These are phyloP conservation scores for Zymoseptoria pseudotritici DNA, from an alignment of 2,329 filamentous ascomycete species.

Conservation along the genomic window DNA sequence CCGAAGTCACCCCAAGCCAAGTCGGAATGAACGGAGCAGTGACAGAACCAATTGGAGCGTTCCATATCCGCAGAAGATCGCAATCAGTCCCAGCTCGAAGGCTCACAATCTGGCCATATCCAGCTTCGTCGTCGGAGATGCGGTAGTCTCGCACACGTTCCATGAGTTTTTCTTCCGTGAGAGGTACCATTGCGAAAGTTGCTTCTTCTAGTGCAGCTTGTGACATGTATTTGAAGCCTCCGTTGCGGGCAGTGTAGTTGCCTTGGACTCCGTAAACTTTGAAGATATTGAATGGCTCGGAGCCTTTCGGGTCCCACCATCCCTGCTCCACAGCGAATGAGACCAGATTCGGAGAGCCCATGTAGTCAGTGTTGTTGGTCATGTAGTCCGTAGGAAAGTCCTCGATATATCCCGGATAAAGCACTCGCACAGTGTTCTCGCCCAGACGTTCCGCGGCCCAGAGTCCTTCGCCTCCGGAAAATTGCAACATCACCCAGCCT, in stretches of 20 bases:
- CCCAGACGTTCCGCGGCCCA: slow-evolving; percentile 32
- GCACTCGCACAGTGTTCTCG: slow-evolving; percentile 26
- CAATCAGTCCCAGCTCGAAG: slow-evolving; percentile 22
- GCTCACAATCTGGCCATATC: slow-evolving; percentile 31
- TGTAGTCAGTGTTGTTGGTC: slow-evolving; percentile 25
- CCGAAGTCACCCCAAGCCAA: slow-evolving; percentile 29
- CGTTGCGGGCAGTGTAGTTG: slow-evolving; percentile 27
- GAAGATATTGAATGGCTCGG: slow-evolving; percentile 32
- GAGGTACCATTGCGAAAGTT: slow-evolving; percentile 37
- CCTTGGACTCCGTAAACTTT: slow-evolving; percentile 28
- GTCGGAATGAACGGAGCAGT: slow-evolving; percentile 31
- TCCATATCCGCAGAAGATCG: slow-evolving; percentile 30
- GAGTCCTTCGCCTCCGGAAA: slow-evolving; percentile 28
- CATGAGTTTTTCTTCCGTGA: slow-evolving; percentile 45
- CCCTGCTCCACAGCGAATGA: slow-evolving; percentile 31
- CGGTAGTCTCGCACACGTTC: slow-evolving; percentile 32
- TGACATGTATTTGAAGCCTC: slow-evolving; percentile 33
- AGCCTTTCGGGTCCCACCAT: slow-evolving; percentile 29
- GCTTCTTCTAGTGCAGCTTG: slow-evolving; percentile 31
- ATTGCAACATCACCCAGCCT: slow-evolving; percentile 32
- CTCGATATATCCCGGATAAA: slow-evolving; percentile 33
- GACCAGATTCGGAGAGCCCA: slow-evolving; percentile 30
- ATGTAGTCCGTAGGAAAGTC: slow-evolving; percentile 29
- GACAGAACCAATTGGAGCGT: slow-evolving; percentile 30
- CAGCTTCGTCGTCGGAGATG: slow-evolving; percentile 32